Base-by-base conservation (phyloP, 2,329 filamentous ascomycete species). In the Diaporthe sp. region DNA sequence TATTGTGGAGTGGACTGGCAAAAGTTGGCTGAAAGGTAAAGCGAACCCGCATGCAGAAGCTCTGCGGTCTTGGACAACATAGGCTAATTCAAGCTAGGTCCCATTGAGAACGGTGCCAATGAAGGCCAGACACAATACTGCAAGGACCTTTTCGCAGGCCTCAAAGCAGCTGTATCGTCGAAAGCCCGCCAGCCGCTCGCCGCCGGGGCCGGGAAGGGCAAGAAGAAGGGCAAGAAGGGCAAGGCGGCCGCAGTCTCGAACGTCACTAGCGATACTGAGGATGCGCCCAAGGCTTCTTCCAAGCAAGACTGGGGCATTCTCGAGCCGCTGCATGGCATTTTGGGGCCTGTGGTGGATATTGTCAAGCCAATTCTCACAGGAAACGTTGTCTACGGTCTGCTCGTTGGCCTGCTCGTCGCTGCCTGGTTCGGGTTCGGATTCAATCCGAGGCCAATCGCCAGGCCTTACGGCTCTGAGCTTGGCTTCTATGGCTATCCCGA, bases 11-110 rank as follows among this genome's bases (percentile, higher is more conserved):
- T 99, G 97, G 97, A 93, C 93, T 4, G 96, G 96, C 80, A 99
- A 98, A 88, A 98, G 96, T 86, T 99, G 97, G 97, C 87, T 99
- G 61, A 98, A 97, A 87, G 95, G 96, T 97, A 87, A 44, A 82
- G 88, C 82, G 8, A n/a, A n/a, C 19, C 49, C 22, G 25, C 60
- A 37, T 65, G 39, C 65, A 73, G 31, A 9, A 9, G 61, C 65
- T 51, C 71, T 78, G 44, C 78, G 73, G 46, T 61, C 39, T 67
- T 0, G 46, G 37, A 22, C 10, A 51, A 28, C n/a, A 22, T 7
- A 22, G 49, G 42, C 61, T 53, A 68, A 71, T 58, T 49, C 42
- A 60, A 1, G n/a, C 60, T 25, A 98, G 95, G 94, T 77, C 94
- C 97, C 2, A 99, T 99, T 79, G 97, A 99, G 83, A 98, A 98